A percentile compares a stretch with the other conserved stretches of the same genome.
phyloP scores from a whole-genome alignment of 2,329 filamentous ascomycete species.

The Ramichloridium luteum region DNA sequence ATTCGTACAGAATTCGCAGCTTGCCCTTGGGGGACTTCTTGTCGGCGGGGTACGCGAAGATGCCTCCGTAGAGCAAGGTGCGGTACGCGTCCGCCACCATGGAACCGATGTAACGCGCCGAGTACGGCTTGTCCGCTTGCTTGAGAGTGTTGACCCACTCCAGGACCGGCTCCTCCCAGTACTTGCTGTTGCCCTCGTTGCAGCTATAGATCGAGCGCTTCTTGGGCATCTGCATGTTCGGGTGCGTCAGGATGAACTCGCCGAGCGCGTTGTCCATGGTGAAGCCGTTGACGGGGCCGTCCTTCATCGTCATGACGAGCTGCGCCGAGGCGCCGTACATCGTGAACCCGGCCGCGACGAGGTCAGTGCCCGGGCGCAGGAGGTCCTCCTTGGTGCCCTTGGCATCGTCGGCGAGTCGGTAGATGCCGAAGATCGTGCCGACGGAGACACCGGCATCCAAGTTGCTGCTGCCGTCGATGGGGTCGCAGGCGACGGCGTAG shows the following conservation, averaged over 20 bases:
- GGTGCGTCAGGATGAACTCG: conserved; percentile 97
- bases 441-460: conserved; percentile 95
- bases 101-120: conserved; percentile 84
- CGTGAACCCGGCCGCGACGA: conserved; percentile 93
- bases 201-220: conserved; percentile 84
- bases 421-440: conserved; percentile 91
- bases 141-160: conserved; percentile 86
- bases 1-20: conserved; percentile 93
- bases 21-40: conserved; percentile 99
- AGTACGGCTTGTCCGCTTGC: conserved; percentile 69
- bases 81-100: conserved; percentile 99
- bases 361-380: conserved; percentile 76
- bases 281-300: conserved; percentile 87
- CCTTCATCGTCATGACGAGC: conserved; percentile 93
- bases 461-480: conserved; percentile 96
- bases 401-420: conserved; percentile 71
- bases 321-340: conserved; percentile 98
- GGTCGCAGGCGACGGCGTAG: conserved; percentile 93
- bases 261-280: conserved; percentile 92
- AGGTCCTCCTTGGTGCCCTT: conserved; percentile 72
- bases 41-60: conserved; percentile 95
- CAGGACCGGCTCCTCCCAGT: conserved; percentile 84
- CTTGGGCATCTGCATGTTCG: conserved; percentile 77
- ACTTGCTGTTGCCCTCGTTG: conserved; percentile 95
- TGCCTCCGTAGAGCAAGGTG: conserved; percentile 85